phyloP scores from a whole-genome alignment of 148 eudicot genomes.

The Fagopyrum esculentum region DNA sequence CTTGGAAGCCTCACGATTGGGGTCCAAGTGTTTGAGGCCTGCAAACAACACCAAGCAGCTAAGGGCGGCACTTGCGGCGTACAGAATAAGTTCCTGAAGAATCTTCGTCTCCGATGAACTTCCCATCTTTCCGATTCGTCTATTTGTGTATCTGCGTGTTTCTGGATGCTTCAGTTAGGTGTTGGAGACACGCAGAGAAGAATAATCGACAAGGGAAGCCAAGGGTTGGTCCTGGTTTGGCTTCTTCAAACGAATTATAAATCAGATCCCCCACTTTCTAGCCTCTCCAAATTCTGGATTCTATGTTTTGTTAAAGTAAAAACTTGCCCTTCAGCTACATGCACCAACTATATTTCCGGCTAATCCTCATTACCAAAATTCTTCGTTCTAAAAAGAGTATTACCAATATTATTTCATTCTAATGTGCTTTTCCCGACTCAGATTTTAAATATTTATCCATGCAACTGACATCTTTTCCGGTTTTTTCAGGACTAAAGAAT shows the following conservation, averaged over 20 bases:
- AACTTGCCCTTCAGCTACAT: not conserved
- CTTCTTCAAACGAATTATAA: not conserved
- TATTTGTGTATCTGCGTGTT: not conserved
- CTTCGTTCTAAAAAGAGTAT: too few species aligned
- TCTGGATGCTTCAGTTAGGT: not conserved
- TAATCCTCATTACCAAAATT: too few species aligned
- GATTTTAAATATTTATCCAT: too few species aligned
- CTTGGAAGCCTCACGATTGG: constrained; percentile 81
- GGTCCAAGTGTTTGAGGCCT: constrained; percentile 71
- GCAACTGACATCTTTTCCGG: too few species aligned
- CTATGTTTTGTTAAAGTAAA: not conserved
- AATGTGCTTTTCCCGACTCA: too few species aligned
- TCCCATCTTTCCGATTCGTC: constrained; percentile 23
- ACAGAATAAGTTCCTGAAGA: constrained; percentile 58
- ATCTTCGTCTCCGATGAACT: constrained; percentile 43
- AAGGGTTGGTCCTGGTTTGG: not conserved
- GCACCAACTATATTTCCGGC: not conserved
- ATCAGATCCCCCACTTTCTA: too few species aligned
- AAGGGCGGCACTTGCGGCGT: constrained; percentile 94
- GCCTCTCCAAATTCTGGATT: too few species aligned
- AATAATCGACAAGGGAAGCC: not conserved
- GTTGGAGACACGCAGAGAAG: not conserved
- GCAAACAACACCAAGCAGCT: constrained; percentile 66
- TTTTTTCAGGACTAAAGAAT: too few species aligned
- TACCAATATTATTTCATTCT: too few species aligned